Evolutionary conservation across 495 filamentous ascomycete species (phyloP).

Genomic region (Lindgomyces ingoldianus): DNA sequence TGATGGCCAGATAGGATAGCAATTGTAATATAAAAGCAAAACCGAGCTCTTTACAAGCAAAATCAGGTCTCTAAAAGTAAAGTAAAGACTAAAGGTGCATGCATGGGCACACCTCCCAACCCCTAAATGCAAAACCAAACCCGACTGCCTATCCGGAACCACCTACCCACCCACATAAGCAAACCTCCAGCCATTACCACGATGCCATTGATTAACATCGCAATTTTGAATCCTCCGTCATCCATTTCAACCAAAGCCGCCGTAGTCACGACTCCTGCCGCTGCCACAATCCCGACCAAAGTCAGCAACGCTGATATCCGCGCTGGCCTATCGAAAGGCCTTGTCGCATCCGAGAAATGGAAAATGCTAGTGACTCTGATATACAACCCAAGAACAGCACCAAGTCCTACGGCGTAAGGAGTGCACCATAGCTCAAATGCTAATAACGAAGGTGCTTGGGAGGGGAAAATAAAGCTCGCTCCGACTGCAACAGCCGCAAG

Average conservation of each 20-base stretch:
- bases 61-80: background rate
- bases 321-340: background rate
- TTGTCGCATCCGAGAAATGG: background rate
- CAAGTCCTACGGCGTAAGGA: background rate
- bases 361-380: background rate
- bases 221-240: background rate
- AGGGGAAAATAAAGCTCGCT: background rate
- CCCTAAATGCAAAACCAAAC: background rate
- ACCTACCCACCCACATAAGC: background rate
- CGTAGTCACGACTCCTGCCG: background rate
- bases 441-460: background rate
- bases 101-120: background rate
- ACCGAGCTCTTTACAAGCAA: background rate
- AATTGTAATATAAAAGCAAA: background rate
- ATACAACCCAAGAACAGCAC: conserved; percentile 3
- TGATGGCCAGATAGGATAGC: conserved; percentile 38
- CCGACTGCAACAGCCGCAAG: conserved; percentile 23
- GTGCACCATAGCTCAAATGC: background rate
- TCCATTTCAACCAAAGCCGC: background rate
- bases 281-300: background rate
- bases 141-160: background rate
- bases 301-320: background rate
- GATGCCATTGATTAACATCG: background rate
- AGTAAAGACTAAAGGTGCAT: background rate
- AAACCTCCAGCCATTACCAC: background rate